Conservation (phyloP, 2,329 filamentous ascomycete species). For the Fusarium papillatum region DNA sequence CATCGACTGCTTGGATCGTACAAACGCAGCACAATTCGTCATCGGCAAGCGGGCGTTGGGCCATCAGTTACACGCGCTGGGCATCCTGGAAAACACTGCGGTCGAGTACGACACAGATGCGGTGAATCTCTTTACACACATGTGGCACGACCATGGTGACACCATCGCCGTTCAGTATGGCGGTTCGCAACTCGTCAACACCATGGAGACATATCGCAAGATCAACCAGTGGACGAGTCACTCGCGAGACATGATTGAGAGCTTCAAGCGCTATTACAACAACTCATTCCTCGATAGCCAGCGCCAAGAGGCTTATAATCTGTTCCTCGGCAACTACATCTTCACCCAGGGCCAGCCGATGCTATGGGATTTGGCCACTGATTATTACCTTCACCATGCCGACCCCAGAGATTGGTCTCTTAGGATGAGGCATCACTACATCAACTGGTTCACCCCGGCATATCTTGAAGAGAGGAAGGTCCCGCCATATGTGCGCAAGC, state of each 20-base stretch:
- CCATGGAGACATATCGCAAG: constrained; percentile 99
- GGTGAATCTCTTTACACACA: constrained; percentile 95
- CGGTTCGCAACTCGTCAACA: constrained; percentile 97
- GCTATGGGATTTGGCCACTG: constrained; percentile 95
- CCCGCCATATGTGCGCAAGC: constrained; percentile 60
- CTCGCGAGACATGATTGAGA: constrained; percentile 98
- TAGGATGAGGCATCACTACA: constrained; percentile 78
- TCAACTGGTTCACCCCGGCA: constrained; percentile 87
- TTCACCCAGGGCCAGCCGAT: constrained; percentile 90
- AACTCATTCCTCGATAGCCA: constrained; percentile 99
- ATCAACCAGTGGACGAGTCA: constrained; percentile 99
- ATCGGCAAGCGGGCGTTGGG: constrained; percentile 96
- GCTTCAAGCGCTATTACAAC: constrained; percentile 99
- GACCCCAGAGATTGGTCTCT: constrained; percentile 82
- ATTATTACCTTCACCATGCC: constrained; percentile 96
- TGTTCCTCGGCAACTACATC: constrained; percentile 97
- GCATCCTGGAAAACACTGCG: constrained; percentile 82
- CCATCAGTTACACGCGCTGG: constrained; percentile 91
- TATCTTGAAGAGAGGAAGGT: constrained; percentile 74
- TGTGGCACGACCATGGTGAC: constrained; percentile 98
- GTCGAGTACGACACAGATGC: constrained; percentile 97
- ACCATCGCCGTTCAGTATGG: constrained; percentile 98
- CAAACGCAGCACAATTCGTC: constrained; percentile 97
- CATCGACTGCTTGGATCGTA: constrained; percentile 97
- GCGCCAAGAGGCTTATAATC: constrained; percentile 96